A percentile compares a stretch with the other conserved stretches of the same genome.
Conservation (phyloP, 2,329 filamentous ascomycete genomes). For the Sphaceloma murrayae region DNA sequence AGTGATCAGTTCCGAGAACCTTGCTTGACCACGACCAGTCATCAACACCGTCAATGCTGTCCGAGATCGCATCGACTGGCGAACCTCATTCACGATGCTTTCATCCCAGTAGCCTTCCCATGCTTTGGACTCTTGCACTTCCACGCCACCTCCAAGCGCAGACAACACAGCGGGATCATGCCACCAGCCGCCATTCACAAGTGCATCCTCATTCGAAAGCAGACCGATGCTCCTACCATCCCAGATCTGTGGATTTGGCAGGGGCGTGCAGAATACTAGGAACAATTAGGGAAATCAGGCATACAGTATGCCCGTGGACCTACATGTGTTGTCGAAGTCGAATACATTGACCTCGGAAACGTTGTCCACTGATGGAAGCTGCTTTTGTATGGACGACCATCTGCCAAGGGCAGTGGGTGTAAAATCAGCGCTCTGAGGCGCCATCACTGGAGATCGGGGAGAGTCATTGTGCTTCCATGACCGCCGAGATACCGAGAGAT, state of each 20-base stretch:
- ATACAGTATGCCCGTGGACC: constrained; percentile 26
- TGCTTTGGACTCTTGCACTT: constrained; percentile 68
- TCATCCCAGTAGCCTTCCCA: constrained; percentile 99
- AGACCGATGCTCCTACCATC: constrained; percentile 65
- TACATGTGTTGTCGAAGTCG: constrained; percentile 95
- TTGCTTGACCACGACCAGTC: constrained; percentile 71
- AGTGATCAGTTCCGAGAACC: constrained; percentile 69
- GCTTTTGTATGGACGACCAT: constrained; percentile 70
- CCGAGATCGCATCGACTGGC: constrained; percentile 70
- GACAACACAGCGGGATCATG: constrained; percentile 80
- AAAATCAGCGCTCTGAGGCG: constrained; percentile 1
- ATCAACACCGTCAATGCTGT: constrained; percentile 78
- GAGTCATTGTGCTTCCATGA: neutral
- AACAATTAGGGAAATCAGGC: neutral
- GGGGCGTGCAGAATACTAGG: constrained; percentile 77
- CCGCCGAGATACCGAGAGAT: neutral
- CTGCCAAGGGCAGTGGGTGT: constrained; percentile 69
- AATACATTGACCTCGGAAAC: constrained; percentile 84
- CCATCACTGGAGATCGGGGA: neutral
- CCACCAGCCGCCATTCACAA: constrained; percentile 91
- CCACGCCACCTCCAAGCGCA: constrained; percentile 72
- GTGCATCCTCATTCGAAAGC: constrained; percentile 64
- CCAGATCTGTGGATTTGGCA: constrained; percentile 87
- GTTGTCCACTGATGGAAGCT: constrained; percentile 58
- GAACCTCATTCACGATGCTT: constrained; percentile 66